Percentiles rank a stretch among this genome's conserved stretches.
Evolutionary conservation across 208 protist species (phyloP).

Genomic region (Leishmania major): DNA sequence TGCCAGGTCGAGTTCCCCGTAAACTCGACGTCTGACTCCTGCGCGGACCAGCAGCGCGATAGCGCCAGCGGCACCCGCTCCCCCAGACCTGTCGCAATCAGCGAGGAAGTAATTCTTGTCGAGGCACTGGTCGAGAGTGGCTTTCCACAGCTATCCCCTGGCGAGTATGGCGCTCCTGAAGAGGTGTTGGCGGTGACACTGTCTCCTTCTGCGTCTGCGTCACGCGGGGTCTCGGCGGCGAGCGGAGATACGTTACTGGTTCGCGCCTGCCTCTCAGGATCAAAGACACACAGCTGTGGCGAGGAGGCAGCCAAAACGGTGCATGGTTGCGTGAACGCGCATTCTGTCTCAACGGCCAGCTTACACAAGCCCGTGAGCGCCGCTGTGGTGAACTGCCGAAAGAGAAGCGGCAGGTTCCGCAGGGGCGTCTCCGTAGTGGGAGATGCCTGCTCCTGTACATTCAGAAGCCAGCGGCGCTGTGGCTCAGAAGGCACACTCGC

Average conservation of each 20-base stretch:
- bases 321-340: not conserved
- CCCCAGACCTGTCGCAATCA: conserved; percentile 14
- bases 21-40: not conserved
- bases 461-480: conserved; percentile 4
- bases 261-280: conserved; percentile 9
- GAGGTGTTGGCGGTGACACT: too few species aligned
- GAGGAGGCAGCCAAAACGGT: not conserved
- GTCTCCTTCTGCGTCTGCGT: not conserved
- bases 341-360: conserved; percentile 17
- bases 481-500: not conserved
- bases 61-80: conserved; percentile 24
- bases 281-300: conserved; percentile 14
- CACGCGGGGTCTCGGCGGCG: not conserved
- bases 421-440: not conserved
- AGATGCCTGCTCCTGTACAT: not conserved
- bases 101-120: conserved; percentile 25
- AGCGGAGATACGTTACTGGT: not conserved
- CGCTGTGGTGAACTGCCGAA: conserved; percentile 29
- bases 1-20: not conserved
- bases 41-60: conserved; percentile 11
- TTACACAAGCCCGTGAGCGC: conserved; percentile 24
- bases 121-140: not conserved
- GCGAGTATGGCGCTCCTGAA: not conserved
- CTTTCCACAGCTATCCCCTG: too few species aligned
- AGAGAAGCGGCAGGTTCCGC: conserved; percentile 34